These are phyloP conservation scores for Mycosphaerella sp. DNA, from an alignment of 2,329 filamentous ascomycete genomes.

Conservation along the genomic window DNA sequence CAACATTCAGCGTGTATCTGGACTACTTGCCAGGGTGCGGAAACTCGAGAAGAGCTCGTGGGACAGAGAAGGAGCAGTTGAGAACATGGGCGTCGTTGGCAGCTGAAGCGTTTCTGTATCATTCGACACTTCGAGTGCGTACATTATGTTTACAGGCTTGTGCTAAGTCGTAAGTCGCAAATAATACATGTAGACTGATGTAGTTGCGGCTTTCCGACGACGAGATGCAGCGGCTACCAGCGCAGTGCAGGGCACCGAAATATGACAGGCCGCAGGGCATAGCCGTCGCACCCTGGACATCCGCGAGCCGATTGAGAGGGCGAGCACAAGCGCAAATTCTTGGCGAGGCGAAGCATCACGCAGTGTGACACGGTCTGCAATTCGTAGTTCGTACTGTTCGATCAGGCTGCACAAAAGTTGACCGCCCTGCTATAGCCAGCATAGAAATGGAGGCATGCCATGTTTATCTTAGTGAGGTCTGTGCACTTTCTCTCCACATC, in stretches of 20 bases:
- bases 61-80: constrained; percentile 64
- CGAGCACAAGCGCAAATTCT: not conserved
- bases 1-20: constrained; percentile 49
- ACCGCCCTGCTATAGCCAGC: constrained; percentile 6
- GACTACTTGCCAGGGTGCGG: constrained; percentile 54
- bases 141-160: too few relatives aligned
- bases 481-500: not conserved
- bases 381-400: not conserved
- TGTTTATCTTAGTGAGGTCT: constrained; percentile 7
- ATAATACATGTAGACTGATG: too few relatives aligned
- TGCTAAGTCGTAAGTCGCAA: too few relatives aligned
- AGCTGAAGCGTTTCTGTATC: constrained; percentile 1
- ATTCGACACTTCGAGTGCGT: not conserved
- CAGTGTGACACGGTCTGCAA: constrained; percentile 1
- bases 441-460: constrained; percentile 7
- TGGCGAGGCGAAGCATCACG: not conserved
- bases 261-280: not conserved
- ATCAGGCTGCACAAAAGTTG: not conserved
- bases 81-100: constrained; percentile 34
- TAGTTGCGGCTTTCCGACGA: too few relatives aligned
- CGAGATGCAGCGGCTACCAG: too few relatives aligned
- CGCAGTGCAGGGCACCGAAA: not conserved
- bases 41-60: constrained; percentile 65
- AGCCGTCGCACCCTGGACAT: not conserved
- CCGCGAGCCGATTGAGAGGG: not conserved